Conservation (phyloP, 2,329 filamentous ascomycete genomes). For the Aureobasidium mangrovei region DNA sequence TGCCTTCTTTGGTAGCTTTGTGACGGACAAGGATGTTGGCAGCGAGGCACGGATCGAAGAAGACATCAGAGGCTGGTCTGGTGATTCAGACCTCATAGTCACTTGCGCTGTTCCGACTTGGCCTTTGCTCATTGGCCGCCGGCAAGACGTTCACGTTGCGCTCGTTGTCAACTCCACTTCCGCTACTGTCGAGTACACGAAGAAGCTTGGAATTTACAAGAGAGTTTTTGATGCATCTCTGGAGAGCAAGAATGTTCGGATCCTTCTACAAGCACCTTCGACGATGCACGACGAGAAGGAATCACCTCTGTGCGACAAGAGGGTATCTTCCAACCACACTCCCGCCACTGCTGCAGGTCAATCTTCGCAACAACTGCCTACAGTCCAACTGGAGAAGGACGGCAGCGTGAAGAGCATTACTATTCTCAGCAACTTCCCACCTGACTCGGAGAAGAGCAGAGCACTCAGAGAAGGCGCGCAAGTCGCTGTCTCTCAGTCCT, state of each 20-base stretch:
- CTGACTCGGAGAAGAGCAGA: not conserved
- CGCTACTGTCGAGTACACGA: not conserved
- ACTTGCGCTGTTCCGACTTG: slow-evolving; percentile 23
- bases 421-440: not conserved
- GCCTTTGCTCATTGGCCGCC: slow-evolving; percentile 10
- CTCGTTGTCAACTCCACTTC: slow-evolving; percentile 20
- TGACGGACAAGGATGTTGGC: not conserved
- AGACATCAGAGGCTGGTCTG: slow-evolving; percentile 21
- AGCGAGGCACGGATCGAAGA: slow-evolving; percentile 11
- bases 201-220: not conserved
- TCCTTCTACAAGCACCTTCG: slow-evolving; percentile 7
- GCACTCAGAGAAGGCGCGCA: not conserved
- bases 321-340: too few species aligned
- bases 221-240: not conserved
- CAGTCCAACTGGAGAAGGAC: slow-evolving; percentile 17
- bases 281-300: not conserved
- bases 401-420: not conserved
- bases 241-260: not conserved
- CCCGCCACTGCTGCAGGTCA: not conserved
- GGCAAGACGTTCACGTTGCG: slow-evolving; percentile 13
- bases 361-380: not conserved
- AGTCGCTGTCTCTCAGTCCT: not conserved
- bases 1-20: slow-evolving; percentile 2
- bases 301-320: too few species aligned
- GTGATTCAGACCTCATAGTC: slow-evolving; percentile 21